Conservation (phyloP, 2,329 filamentous ascomycete species). For the Gyromitra esculenta region DNA sequence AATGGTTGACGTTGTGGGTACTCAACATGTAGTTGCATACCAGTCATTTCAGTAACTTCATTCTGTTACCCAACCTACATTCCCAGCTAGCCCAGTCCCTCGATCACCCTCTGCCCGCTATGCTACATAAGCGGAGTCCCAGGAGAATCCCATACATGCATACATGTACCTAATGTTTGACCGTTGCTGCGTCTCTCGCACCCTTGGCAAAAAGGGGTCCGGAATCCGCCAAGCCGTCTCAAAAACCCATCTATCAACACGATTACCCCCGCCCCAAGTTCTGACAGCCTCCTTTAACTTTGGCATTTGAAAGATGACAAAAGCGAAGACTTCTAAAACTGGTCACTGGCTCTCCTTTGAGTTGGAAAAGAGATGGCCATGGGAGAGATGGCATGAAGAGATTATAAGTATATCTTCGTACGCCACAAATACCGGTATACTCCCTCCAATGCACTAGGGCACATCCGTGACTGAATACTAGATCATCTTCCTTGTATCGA, state of each 20-base stretch:
- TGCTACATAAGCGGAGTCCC: neutral
- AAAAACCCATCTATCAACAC: conserved; percentile 15
- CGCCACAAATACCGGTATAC: neutral
- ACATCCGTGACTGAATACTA: neutral
- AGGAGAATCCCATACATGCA: neutral
- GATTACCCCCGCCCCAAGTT: neutral
- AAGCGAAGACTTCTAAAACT: neutral
- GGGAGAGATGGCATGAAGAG: neutral
- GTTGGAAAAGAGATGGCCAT: neutral
- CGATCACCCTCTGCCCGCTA: neutral
- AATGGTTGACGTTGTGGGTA: neutral
- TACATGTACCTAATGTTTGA: conserved; percentile 22
- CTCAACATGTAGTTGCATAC: conserved; percentile 19
- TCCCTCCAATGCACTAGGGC: neutral
- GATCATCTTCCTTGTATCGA: neutral
- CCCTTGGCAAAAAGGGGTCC: conserved; percentile 32
- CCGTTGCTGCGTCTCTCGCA: conserved; percentile 8
- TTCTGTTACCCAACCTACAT: conserved; percentile 24
- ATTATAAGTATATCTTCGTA: neutral
- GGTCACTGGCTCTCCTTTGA: neutral
- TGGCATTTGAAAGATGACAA: conserved; percentile 9
- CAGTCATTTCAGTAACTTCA: conserved; percentile 18
- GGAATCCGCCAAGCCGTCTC: conserved; percentile 34
- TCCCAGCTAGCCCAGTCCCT: conserved; percentile 2
- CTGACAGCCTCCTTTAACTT: conserved; percentile 1